Percentiles rank a stretch among this genome's conserved stretches.
These are phyloP conservation scores for Aspergillus bridgeri DNA, from an alignment of 495 filamentous ascomycete genomes.

Conservation along the genomic window DNA sequence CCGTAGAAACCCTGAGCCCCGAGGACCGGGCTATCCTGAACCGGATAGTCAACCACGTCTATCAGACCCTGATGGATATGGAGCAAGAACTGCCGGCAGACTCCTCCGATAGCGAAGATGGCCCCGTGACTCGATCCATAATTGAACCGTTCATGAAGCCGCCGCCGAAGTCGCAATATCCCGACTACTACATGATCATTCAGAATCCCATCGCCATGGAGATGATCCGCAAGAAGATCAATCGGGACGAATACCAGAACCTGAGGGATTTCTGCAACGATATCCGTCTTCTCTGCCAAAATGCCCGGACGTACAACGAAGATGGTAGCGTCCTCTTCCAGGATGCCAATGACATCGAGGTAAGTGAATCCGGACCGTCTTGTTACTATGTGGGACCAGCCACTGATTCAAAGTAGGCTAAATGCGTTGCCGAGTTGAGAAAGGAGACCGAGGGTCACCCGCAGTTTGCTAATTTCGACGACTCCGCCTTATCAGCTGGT, in stretches of 20 bases:
- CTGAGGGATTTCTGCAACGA: constrained; percentile 78
- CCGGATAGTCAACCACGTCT: constrained; percentile 67
- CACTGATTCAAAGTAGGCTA: constrained; percentile 50
- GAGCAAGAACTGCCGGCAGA: constrained; percentile 61
- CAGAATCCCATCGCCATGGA: constrained; percentile 90
- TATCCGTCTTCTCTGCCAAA: constrained; percentile 77
- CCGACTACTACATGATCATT: constrained; percentile 93
- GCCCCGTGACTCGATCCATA: constrained; percentile 62
- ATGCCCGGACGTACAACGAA: constrained; percentile 94
- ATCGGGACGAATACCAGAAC: constrained; percentile 83
- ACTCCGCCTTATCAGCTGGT: constrained; percentile 39
- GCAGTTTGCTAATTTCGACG: constrained; percentile 70
- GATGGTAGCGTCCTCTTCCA: constrained; percentile 85
- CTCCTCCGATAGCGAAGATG: constrained; percentile 59
- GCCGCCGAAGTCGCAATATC: constrained; percentile 80
- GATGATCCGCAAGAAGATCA: constrained; percentile 87
- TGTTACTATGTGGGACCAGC: not conserved
- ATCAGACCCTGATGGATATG: constrained; percentile 74
- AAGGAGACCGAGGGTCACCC: constrained; percentile 69
- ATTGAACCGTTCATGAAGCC: constrained; percentile 94
- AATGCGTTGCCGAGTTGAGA: constrained; percentile 63
- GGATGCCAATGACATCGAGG: constrained; percentile 92
- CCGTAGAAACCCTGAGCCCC: constrained; percentile 48
- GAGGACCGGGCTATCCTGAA: constrained; percentile 60
- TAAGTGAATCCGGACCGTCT: constrained; percentile 40